Base-by-base conservation (phyloP, 2,329 filamentous ascomycete genomes). In the Capronia coronata region DNA sequence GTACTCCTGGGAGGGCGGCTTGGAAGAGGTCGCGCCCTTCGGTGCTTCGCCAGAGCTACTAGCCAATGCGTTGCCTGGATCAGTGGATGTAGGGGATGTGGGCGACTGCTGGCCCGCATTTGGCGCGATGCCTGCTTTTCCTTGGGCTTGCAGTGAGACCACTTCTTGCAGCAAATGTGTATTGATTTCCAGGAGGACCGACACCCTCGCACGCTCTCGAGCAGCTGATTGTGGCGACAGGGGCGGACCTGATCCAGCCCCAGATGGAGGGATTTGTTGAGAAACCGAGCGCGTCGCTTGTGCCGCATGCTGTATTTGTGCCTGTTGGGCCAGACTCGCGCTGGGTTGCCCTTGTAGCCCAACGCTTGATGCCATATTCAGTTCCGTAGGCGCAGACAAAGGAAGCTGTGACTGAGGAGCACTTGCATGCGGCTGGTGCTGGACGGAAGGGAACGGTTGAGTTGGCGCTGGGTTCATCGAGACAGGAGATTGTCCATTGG, bases 151-250 rank as follows among this genome's bases (percentile, higher is more conserved):
- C 16, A 74, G 62, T 38, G 68, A 70, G 18, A 72, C 62, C n/a
- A 74, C 68, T 55, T 74, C 72, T 59, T 73, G 69, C 29, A 75
- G 59, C 19, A 75, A 59, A 46, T 70, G 64, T 5, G 70, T 69
- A 55, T 75, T 75, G 58, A 75, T 72, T 40, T 72, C 70, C 10
- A 75, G 62, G 5, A 75, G 64, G 6, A 68, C 62, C 1, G 69
- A 60, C 23, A 75, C 71, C 37, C 72, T 70, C 19, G 70, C 68
- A 46, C 69, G 70, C 55, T 75, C 72, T 29, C 71, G 67, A 23
- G 63, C 65, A 18, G 62, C 57, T 18, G 63, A 60, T 38, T 65
- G 63, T 8, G 66, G 53, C 16, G 49, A 58, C 27, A 48, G 14
- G 10, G 56, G 42, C n/a, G 41, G 22, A n/a, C n/a, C n/a, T n/a